phyloP scores from a whole-genome alignment of 192 early-diverging fungal genomes.

The Allomyces javanicus region DNA sequence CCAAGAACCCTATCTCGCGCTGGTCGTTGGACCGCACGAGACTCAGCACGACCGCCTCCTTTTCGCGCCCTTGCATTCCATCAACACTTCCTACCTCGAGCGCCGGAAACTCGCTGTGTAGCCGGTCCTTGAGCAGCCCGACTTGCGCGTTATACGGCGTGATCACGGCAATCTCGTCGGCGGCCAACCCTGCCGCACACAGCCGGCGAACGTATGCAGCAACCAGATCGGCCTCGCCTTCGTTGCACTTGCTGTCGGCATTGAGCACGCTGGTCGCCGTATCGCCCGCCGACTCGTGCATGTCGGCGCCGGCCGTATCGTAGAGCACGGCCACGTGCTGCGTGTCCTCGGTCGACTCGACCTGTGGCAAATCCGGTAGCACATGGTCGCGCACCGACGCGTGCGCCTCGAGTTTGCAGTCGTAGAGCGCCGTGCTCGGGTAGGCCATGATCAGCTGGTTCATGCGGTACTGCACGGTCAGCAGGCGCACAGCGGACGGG shows the following conservation, averaged over 20 bases:
- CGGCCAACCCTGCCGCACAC: conserved; percentile 33
- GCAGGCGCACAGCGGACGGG: conserved; percentile 34
- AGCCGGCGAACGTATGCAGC: conserved; percentile 39
- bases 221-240: conserved; percentile 49
- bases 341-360: conserved; percentile 38
- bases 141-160: conserved; percentile 75
- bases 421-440: conserved; percentile 49
- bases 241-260: conserved; percentile 48
- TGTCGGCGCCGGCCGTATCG: conserved; percentile 38
- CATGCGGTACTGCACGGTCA: conserved; percentile 80
- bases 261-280: conserved; percentile 4
- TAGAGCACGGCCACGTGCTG: conserved; percentile 38
- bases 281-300: conserved; percentile 16
- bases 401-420: conserved; percentile 40
- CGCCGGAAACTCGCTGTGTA: conserved; percentile 30
- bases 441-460: conserved; percentile 59
- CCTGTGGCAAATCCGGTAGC: conserved; percentile 37
- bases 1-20: conserved; percentile 65
- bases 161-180: conserved; percentile 59
- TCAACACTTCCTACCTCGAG: conserved; percentile 73
- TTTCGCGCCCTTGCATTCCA: conserved; percentile 82
- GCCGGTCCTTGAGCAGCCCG: conserved; percentile 19
- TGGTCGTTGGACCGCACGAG: conserved; percentile 61
- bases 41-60: conserved; percentile 62
- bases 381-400: conserved; percentile 37